Evolutionary conservation across 805 yeast species (phyloP).

Genomic region (Metschnikowia cubensis): DNA sequence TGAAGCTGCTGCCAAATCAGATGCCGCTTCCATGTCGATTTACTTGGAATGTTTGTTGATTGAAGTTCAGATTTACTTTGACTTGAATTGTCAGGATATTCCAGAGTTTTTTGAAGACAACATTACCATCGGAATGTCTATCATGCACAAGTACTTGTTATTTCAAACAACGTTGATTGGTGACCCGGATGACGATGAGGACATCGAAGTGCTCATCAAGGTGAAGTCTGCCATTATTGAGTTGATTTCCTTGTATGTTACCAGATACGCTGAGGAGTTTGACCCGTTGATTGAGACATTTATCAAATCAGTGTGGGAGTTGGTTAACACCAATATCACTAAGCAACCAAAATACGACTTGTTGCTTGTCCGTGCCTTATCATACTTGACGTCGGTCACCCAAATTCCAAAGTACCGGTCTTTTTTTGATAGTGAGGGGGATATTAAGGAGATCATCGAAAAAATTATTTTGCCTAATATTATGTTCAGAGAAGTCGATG

Average conservation of each 20-base stretch:
- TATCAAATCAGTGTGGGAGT: conserved; percentile 77
- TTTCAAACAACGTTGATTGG: conserved; percentile 54
- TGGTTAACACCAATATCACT: conserved; percentile 56
- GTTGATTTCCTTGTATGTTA: conserved; percentile 76
- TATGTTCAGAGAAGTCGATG: conserved; percentile 79
- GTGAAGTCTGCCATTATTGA: conserved; percentile 83
- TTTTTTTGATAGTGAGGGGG: conserved; percentile 46
- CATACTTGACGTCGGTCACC: conserved; percentile 78
- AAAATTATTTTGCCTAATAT: conserved; percentile 87
- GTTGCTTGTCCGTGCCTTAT: conserved; percentile 73
- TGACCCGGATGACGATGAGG: conserved; percentile 55
- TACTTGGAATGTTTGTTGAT: conserved; percentile 69
- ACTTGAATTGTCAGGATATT: conserved; percentile 94
- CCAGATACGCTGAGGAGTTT: conserved; percentile 89
- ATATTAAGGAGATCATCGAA: conserved; percentile 69
- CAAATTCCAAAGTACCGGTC: conserved; percentile 62
- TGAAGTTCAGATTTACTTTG: conserved; percentile 79
- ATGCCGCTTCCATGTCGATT: conserved; percentile 49
- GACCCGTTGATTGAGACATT: conserved; percentile 72
- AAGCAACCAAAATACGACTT: conserved; percentile 77
- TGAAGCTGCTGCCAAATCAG: conserved; percentile 28
- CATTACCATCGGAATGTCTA: conserved; percentile 67
- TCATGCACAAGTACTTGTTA: conserved; percentile 75
- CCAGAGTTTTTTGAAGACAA: conserved; percentile 98
- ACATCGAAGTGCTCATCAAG: conserved; percentile 63